phyloP scores from a whole-genome alignment of 2,329 filamentous ascomycete species.

The Penicillium sclerotigenum region DNA sequence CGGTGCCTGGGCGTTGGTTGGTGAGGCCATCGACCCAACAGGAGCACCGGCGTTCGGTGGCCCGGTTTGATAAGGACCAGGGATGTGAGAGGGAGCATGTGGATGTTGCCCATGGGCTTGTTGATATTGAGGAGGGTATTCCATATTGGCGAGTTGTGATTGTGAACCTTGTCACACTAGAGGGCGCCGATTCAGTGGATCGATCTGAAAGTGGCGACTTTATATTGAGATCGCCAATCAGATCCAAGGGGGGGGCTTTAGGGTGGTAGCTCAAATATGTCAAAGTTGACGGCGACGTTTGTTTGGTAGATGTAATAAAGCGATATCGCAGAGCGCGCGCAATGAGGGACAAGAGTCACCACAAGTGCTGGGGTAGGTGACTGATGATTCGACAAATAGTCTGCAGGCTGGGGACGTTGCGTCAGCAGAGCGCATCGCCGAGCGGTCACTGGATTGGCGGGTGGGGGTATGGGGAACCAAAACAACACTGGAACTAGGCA shows the following conservation, averaged over 20 bases:
- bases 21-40: slow-evolving; percentile 63
- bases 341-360: slow-evolving; percentile 25
- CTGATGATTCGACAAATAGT: slow-evolving; percentile 44
- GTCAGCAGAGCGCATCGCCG: slow-evolving; percentile 45
- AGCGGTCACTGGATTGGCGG: slow-evolving; percentile 42
- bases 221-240: slow-evolving; percentile 19
- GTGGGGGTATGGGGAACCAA: slow-evolving; percentile 25
- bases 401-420: slow-evolving; percentile 41
- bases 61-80: slow-evolving; percentile 62
- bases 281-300: slow-evolving; percentile 23
- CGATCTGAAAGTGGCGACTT: slow-evolving; percentile 6
- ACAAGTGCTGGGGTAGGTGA: slow-evolving; percentile 23
- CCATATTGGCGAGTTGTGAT: slow-evolving; percentile 56
- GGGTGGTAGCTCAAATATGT: slow-evolving; percentile 14
- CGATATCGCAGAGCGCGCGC: slow-evolving; percentile 27
- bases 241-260: slow-evolving; percentile 13
- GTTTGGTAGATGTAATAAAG: slow-evolving; percentile 24
- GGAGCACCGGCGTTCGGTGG: slow-evolving; percentile 48
- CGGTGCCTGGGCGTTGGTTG: slow-evolving; percentile 66
- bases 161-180: slow-evolving; percentile 28
- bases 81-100: slow-evolving; percentile 57
- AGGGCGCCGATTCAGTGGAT: slow-evolving; percentile 18
- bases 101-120: slow-evolving; percentile 61
- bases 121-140: slow-evolving; percentile 71
- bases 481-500: slow-evolving; percentile 22